These are phyloP conservation scores for Aphanomyces invadans DNA, from an alignment of 352 stramenopile genomes.

Conservation along the genomic window DNA sequence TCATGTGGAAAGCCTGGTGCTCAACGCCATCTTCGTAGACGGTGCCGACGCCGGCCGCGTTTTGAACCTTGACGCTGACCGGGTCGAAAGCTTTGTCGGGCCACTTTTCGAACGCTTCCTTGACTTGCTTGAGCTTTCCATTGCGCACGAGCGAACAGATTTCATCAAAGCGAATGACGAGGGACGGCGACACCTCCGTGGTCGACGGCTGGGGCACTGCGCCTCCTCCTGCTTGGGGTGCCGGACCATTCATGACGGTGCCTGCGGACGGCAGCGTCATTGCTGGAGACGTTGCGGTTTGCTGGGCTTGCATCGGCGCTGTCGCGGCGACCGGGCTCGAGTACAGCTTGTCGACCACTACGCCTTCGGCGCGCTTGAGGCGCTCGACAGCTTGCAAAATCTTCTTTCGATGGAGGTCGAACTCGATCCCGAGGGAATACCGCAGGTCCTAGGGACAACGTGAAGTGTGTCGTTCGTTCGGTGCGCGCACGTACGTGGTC, in stretches of 20 bases:
- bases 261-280: too few relatives aligned
- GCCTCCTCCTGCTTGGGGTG: too few relatives aligned
- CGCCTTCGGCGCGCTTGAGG: conserved; percentile 45
- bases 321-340: conserved; percentile 33
- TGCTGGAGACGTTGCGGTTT: neutral
- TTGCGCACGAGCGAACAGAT: conserved; percentile 80
- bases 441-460: conserved; percentile 69
- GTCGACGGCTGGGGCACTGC: conserved; percentile 32
- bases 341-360: conserved; percentile 24
- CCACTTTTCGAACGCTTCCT: conserved; percentile 76
- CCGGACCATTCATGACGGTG: too few relatives aligned
- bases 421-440: conserved; percentile 92
- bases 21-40: conserved; percentile 86
- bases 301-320: conserved; percentile 1
- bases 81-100: conserved; percentile 83
- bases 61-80: conserved; percentile 56
- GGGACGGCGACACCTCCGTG: conserved; percentile 25
- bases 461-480: too few relatives aligned
- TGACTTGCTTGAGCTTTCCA: conserved; percentile 82
- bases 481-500: conserved; percentile 36
- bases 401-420: conserved; percentile 94
- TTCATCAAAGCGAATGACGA: conserved; percentile 64
- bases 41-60: conserved; percentile 78
- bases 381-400: conserved; percentile 85
- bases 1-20: conserved; percentile 83